Base-by-base conservation (phyloP, 139 green algal genomes). In the Pseudopediastrum boryanum region DNA sequence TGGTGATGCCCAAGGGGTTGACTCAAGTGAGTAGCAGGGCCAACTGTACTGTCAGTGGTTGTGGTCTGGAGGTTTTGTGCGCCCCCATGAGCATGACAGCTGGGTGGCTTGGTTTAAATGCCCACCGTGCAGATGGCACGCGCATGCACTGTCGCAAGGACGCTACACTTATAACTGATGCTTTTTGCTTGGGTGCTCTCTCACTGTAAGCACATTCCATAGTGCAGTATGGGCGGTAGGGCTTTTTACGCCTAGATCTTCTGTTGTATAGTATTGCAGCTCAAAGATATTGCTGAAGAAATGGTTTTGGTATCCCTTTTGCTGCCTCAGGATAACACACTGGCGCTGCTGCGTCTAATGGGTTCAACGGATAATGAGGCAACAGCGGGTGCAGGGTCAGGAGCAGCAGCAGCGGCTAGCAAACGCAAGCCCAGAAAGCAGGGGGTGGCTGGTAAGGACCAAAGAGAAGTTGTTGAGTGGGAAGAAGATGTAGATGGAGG, bases 1-100 rank as follows among this genome's bases (percentile, higher is more conserved):
- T 92, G 66, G 81, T 90, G 19, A 71, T 86, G 54, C 86, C 86
- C 44, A 85, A 83, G 70, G 66, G 80, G 35, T 58, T 90, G 13
- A 75, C 61, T 19, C 80, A 89, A 41, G 84, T 88, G 56, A 46
- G 84, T 2, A 36, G 33, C 29, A 51, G 4, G 36, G n/a, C 10
- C 42, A 21, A 6, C 6, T 10, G 33, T 38, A 43, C 9, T 38
- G 23, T n/a, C 66, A 74, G 39, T 27, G 39, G 7, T 39, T n/a
- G 41, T 31, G 27, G 7, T 72, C 16, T 54, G 38, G 35, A 27
- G 3, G 62, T 21, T 31, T 48, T 41, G 43, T 27, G 35, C 35
- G 42, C 12, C 10, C 51, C 38, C 2, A 0, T 52, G 35, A 6
- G 1, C 19, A 52, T 65, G 56, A 8, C 25, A 21, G 21, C 48